These are phyloP conservation scores for Boletellus sp. DNA, from an alignment of 768 basidiomycete genomes.

Conservation along the genomic window DNA sequence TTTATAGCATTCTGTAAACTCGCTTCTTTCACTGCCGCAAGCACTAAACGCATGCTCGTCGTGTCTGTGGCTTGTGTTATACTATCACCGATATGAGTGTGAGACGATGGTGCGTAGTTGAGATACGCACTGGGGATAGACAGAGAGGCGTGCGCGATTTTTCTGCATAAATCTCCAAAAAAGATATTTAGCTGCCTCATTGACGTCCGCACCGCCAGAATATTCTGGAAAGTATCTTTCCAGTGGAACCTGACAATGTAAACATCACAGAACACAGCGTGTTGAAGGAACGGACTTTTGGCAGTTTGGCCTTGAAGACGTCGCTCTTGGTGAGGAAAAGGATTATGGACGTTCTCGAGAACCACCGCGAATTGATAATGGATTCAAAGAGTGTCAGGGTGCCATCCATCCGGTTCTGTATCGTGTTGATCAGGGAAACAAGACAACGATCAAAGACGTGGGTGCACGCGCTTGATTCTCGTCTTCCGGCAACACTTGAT, in stretches of 20 bases:
- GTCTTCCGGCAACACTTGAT: slow-evolving; percentile 68
- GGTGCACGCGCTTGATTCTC: slow-evolving; percentile 26
- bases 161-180: slow-evolving; percentile 94
- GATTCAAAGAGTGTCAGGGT: slow-evolving; percentile 72
- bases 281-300: slow-evolving; percentile 35
- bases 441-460: not conserved
- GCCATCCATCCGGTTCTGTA: slow-evolving; percentile 71
- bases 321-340: slow-evolving; percentile 72
- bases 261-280: not conserved
- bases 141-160: slow-evolving; percentile 76
- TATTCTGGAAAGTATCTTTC: slow-evolving; percentile 84
- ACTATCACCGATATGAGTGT: slow-evolving; percentile 33
- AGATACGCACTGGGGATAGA: slow-evolving; percentile 80
- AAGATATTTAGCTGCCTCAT: slow-evolving; percentile 93
- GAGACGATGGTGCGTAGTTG: not conserved
- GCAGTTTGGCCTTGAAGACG: slow-evolving; percentile 71
- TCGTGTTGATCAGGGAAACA: not conserved
- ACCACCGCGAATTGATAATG: slow-evolving; percentile 79
- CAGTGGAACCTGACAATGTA: too few relatives aligned
- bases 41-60: slow-evolving; percentile 74
- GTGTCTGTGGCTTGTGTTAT: slow-evolving; percentile 89
- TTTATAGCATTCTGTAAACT: slow-evolving; percentile 84
- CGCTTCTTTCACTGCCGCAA: slow-evolving; percentile 88
- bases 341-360: slow-evolving; percentile 63
- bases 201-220: slow-evolving; percentile 83